Evolutionary conservation across 495 filamentous ascomycete species (phyloP).

Genomic region (Penicillium egyptiacum): DNA sequence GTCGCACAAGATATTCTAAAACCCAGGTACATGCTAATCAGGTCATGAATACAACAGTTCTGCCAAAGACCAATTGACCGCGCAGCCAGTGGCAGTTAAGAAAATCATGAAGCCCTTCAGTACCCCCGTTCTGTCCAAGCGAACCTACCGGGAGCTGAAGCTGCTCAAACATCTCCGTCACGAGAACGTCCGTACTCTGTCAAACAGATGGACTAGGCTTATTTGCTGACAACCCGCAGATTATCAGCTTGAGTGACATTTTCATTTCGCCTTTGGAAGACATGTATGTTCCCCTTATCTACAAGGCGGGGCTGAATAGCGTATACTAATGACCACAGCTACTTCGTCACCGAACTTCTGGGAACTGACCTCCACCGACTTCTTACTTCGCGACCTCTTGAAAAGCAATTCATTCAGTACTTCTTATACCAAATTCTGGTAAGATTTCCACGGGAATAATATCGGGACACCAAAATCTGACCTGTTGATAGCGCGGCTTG

Average conservation of each 20-base stretch:
- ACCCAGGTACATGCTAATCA: conserved; percentile 16
- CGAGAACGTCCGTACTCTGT: conserved; percentile 69
- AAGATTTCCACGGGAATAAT: conserved; percentile 13
- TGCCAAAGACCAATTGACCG: conserved; percentile 94
- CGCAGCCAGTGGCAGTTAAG: conserved; percentile 94
- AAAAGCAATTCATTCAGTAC: conserved; percentile 99
- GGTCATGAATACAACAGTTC: conserved; percentile 57
- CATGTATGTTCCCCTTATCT: conserved; percentile 65
- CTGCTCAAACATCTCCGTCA: conserved; percentile 94
- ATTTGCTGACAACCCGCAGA: conserved; percentile 52
- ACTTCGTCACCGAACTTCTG: conserved; percentile 96
- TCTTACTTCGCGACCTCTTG: conserved; percentile 89
- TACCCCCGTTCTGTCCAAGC: conserved; percentile 93
- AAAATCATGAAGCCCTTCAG: conserved; percentile 99
- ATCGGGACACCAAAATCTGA: conserved; percentile 88
- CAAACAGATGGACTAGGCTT: not conserved
- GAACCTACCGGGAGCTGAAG: conserved; percentile 97
- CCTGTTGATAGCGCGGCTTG: conserved; percentile 74
- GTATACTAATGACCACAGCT: conserved; percentile 53
- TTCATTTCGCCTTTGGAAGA: conserved; percentile 99
- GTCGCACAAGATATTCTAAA: conserved; percentile 16
- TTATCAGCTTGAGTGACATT: conserved; percentile 98
- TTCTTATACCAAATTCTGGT: conserved; percentile 99
- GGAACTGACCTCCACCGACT: conserved; percentile 96
- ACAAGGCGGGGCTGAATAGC: conserved; percentile 23